Conservation (phyloP, 345 rosid genomes). For the Brassica juncea region DNA sequence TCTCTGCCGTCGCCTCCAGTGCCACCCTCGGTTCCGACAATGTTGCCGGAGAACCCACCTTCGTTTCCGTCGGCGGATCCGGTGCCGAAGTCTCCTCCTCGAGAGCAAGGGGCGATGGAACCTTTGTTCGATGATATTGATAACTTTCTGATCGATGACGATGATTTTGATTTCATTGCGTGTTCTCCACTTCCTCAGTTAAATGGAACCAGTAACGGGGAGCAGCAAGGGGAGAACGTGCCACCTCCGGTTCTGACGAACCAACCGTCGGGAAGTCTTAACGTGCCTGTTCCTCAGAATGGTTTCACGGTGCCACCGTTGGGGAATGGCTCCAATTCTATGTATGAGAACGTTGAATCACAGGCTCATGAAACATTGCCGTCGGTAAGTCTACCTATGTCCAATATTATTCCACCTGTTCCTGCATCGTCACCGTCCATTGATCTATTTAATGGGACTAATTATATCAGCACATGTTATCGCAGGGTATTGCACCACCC, state of each 20-base stretch:
- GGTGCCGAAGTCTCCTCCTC: slow-evolving; percentile 5
- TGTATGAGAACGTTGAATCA: background rate
- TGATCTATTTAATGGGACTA: no score
- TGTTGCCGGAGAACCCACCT: background rate
- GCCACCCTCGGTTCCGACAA: background rate
- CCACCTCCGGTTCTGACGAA: slow-evolving; percentile 7
- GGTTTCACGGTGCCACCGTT: background rate
- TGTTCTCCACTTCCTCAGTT: slow-evolving; percentile 45
- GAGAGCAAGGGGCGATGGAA: slow-evolving; percentile 44
- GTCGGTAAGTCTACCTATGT: background rate
- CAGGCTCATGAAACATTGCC: background rate
- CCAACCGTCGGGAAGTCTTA: slow-evolving; percentile 50
- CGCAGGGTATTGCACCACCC: background rate
- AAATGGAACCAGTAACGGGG: slow-evolving; percentile 41
- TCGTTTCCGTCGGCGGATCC: background rate
- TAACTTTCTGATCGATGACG: slow-evolving; percentile 21
- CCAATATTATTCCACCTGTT: background rate
- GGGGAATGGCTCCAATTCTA: background rate
- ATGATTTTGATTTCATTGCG: slow-evolving; percentile 45
- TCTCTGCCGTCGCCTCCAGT: background rate
- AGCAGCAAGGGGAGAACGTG: background rate
- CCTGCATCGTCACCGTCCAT: background rate
- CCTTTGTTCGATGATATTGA: slow-evolving; percentile 45
- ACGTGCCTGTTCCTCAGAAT: slow-evolving; percentile 53
- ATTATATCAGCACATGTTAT: no score